These are phyloP conservation scores for Hyphochytrium catenoides DNA, from an alignment of 352 stramenopile species.

Conservation along the genomic window DNA sequence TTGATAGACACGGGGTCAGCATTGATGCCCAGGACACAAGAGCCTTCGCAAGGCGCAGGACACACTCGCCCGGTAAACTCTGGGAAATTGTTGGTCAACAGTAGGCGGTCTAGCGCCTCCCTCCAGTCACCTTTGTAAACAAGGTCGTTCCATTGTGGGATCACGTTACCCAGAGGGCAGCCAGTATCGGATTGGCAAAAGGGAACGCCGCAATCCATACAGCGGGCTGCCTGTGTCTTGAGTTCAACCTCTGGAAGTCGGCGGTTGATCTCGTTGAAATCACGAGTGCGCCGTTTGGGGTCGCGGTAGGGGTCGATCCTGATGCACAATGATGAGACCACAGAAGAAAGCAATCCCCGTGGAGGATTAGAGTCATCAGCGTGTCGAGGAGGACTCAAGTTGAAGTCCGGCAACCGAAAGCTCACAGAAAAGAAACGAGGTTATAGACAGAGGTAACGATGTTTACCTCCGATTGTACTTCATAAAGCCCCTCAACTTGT, in stretches of 20 bases:
- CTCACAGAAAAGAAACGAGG: too few relatives aligned
- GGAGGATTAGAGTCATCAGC: too few relatives aligned
- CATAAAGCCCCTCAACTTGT: too few relatives aligned
- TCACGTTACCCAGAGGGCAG: slow-evolving; percentile 93
- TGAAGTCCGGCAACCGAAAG: too few relatives aligned
- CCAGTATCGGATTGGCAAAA: slow-evolving; percentile 93
- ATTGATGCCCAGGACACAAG: slow-evolving; percentile 82
- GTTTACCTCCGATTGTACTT: too few relatives aligned
- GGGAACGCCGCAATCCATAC: slow-evolving; percentile 95
- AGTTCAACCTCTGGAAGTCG: slow-evolving; percentile 65
- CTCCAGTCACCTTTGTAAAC: slow-evolving; percentile 90
- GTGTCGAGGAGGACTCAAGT: too few relatives aligned
- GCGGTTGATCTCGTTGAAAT: slow-evolving; percentile 93
- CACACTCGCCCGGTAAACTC: slow-evolving; percentile 95
- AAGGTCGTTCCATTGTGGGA: slow-evolving; percentile 95
- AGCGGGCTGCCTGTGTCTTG: slow-evolving; percentile 80
- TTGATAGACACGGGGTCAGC: slow-evolving; percentile 94
- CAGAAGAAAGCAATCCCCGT: too few relatives aligned
- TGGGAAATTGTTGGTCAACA: slow-evolving; percentile 98
- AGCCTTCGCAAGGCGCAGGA: slow-evolving; percentile 84
- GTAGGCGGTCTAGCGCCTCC: slow-evolving; percentile 81
- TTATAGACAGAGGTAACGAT: too few relatives aligned
- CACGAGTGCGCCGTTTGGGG: slow-evolving; percentile 69
- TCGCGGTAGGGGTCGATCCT: slow-evolving; percentile 81
- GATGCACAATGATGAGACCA: too few relatives aligned